Percentiles rank a stretch among this genome's conserved stretches.
Conservation (phyloP, 2,329 filamentous ascomycete species). For the Pyricularia grisea region DNA sequence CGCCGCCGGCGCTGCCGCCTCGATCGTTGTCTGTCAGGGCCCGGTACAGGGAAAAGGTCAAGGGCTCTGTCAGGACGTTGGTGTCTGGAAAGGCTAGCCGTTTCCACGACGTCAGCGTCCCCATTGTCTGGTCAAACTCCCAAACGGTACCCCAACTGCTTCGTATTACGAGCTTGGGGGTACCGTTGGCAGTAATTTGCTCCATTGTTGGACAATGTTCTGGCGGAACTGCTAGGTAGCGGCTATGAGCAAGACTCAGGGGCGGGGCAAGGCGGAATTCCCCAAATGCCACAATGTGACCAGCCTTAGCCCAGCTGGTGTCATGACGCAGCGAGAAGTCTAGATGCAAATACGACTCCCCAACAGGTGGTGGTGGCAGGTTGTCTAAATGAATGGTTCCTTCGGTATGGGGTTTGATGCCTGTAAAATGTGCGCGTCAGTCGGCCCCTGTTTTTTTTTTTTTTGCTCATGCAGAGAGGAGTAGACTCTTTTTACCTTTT, state of each 20-base stretch:
- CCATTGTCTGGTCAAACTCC: conserved; percentile 32
- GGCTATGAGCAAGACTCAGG: conserved; percentile 9
- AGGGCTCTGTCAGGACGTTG: conserved; percentile 34
- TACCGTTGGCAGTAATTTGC: not conserved
- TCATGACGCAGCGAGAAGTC: conserved; percentile 31
- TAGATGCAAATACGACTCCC: conserved; percentile 38
- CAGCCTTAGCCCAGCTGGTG: conserved; percentile 40
- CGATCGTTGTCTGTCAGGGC: conserved; percentile 58
- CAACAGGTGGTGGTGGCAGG: conserved; percentile 17
- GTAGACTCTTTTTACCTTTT: conserved; percentile 18
- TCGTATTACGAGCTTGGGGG: conserved; percentile 18
- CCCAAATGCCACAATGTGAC: conserved; percentile 42
- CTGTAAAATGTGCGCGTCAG: conserved; percentile 12
- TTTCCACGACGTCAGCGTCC: conserved; percentile 31
- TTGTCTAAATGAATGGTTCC: conserved; percentile 22
- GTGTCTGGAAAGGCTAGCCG: conserved; percentile 15
- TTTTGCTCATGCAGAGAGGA: not conserved
- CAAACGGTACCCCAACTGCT: conserved; percentile 27
- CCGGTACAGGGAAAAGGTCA: conserved; percentile 49
- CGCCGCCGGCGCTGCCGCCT: conserved; percentile 40
- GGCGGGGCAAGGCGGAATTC: conserved; percentile 28
- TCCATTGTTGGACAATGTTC: not conserved
- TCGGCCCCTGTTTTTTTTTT: not conserved
- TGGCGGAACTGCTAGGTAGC: not conserved
- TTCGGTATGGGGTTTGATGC: conserved; percentile 32